Percentiles rank a stretch among this genome's conserved stretches.
Conservation (phyloP, 164 flowering plant species). For the Vitis rupestris region DNA sequence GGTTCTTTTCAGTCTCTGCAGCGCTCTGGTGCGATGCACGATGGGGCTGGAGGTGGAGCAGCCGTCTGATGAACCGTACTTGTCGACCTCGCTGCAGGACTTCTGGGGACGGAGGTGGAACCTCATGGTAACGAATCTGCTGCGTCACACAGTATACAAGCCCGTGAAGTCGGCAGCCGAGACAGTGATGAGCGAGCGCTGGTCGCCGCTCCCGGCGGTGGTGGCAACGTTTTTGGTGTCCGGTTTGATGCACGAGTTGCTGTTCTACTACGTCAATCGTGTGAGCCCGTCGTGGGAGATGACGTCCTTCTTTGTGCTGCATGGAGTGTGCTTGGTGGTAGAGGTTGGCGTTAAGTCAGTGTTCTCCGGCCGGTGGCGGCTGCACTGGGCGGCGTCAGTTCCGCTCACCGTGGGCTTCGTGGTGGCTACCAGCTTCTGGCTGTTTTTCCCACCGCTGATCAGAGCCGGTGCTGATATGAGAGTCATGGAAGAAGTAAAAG, state of each 20-base stretch:
- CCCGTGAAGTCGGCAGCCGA: constrained; percentile 7
- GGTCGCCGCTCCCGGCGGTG: constrained; percentile 14
- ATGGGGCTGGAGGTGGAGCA: constrained; percentile 24
- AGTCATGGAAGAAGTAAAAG: constrained; percentile 19
- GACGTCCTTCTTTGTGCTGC: constrained; percentile 32
- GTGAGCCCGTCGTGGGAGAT: constrained; percentile 40
- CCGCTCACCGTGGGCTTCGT: constrained; percentile 37
- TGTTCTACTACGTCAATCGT: constrained; percentile 21
- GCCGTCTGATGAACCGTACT: constrained; percentile 31
- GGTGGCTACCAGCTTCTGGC: constrained; percentile 35
- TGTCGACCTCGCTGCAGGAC: constrained; percentile 34
- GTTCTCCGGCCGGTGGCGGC: constrained; percentile 10
- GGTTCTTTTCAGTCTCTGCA: constrained; percentile 16
- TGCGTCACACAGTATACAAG: constrained; percentile 22
- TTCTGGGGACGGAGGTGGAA: constrained; percentile 43
- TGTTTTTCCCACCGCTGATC: constrained; percentile 44
- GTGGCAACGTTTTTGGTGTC: constrained; percentile 19
- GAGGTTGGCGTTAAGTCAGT: constrained; percentile 23
- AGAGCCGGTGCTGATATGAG: constrained; percentile 30
- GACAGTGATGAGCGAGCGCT: background rate
- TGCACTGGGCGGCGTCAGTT: constrained; percentile 27
- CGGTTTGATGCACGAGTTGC: constrained; percentile 35
- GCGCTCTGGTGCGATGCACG: constrained; percentile 11
- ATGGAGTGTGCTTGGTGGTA: constrained; percentile 29
- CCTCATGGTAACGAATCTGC: constrained; percentile 21